Percentiles rank a stretch among this genome's conserved stretches.
These are phyloP conservation scores for Fusarium falciforme DNA, from an alignment of 2,329 filamentous ascomycete genomes.

Conservation along the genomic window DNA sequence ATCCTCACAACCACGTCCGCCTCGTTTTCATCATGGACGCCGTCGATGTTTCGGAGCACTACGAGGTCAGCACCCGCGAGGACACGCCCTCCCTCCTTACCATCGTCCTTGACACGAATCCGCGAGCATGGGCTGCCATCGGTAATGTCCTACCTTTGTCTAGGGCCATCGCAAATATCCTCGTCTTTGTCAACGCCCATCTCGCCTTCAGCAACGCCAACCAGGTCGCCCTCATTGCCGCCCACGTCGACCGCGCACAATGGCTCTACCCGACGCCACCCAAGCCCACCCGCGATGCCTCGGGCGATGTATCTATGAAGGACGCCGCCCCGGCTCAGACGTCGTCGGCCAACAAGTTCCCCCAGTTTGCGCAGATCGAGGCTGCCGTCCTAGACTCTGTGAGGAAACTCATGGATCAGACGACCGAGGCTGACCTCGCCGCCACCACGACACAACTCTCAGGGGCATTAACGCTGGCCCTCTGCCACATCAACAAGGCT, in stretches of 20 bases:
- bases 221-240: constrained; percentile 90
- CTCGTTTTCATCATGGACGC: constrained; percentile 58
- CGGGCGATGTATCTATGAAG: constrained; percentile 70
- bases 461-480: constrained; percentile 88
- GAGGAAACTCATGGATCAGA: constrained; percentile 76
- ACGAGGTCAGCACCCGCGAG: constrained; percentile 65
- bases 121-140: constrained; percentile 89
- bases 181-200: constrained; percentile 97
- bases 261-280: constrained; percentile 83
- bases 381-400: constrained; percentile 81
- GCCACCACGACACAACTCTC: constrained; percentile 88
- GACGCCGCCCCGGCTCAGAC: constrained; percentile 52
- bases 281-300: constrained; percentile 45
- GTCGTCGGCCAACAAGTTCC: constrained; percentile 85
- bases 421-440: constrained; percentile 72
- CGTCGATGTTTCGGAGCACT: constrained; percentile 70
- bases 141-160: constrained; percentile 80
- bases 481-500: constrained; percentile 90
- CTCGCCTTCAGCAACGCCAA: constrained; percentile 94
- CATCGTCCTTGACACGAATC: constrained; percentile 95
- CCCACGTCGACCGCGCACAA: constrained; percentile 84
- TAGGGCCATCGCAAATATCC: constrained; percentile 85
- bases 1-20: constrained; percentile 30
- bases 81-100: constrained; percentile 84
- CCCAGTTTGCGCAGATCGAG: constrained; percentile 90